Evolutionary conservation across 2,329 filamentous ascomycete species (phyloP).

Genomic region (Curvularia lunata): DNA sequence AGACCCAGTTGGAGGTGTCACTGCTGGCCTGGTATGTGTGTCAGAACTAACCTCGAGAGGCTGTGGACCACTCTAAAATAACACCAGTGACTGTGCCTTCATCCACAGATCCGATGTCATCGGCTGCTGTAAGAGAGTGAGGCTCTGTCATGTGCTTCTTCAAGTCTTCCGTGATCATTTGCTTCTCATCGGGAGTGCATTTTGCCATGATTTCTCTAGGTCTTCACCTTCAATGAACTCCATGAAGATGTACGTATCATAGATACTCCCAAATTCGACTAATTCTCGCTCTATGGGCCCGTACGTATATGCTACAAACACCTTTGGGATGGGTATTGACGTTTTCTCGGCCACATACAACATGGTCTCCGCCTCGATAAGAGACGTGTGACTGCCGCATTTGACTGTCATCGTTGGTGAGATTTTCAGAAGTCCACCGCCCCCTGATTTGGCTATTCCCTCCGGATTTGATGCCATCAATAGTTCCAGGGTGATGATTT

Average conservation of each 20-base stretch:
- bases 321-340: constrained; percentile 26
- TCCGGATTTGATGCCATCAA: constrained; percentile 19
- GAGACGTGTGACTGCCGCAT: constrained; percentile 25
- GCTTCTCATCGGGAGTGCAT: constrained; percentile 23
- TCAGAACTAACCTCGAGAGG: constrained; percentile 18
- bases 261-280: constrained; percentile 18
- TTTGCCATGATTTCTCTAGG: constrained; percentile 21
- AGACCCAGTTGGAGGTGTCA: constrained; percentile 18
- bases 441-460: constrained; percentile 3
- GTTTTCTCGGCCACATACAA: constrained; percentile 25
- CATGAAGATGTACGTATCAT: constrained; percentile 27
- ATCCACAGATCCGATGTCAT: constrained; percentile 28
- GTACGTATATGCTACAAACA: constrained; percentile 28
- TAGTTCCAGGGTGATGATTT: constrained; percentile 26
- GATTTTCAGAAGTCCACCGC: constrained; percentile 18
- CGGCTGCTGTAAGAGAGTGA: constrained; percentile 20
- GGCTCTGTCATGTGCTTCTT: constrained; percentile 25
- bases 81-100: constrained; percentile 27
- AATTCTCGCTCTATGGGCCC: constrained; percentile 22
- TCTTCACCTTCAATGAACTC: constrained; percentile 27
- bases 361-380: constrained; percentile 29
- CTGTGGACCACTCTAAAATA: constrained; percentile 32
- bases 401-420: constrained; percentile 23
- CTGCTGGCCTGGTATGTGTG: background rate
- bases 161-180: constrained; percentile 23